Evolutionary conservation across 1,284 basidiomycete genomes (phyloP), one percentile per base, ranked within the genome.

Genomic region (Tilletia caries): DNA sequence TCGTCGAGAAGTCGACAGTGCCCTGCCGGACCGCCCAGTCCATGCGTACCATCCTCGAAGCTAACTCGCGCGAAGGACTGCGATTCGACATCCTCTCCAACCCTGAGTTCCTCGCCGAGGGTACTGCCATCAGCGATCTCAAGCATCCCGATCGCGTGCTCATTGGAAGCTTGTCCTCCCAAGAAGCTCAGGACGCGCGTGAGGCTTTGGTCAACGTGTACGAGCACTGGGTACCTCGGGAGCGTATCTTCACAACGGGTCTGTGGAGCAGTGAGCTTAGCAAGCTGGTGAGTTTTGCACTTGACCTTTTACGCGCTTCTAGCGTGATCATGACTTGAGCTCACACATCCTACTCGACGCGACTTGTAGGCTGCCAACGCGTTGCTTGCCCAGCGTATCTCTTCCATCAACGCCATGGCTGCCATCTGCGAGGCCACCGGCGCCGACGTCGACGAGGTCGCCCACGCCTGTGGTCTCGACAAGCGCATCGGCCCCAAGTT

Each of bases 351-450:
- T n/a, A n/a, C n/a, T n/a, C n/a, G n/a, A n/a, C n/a, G n/a, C 32
- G 20, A 10, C 52, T 32, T n/a, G 25, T 41, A 74, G 84, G 95
- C 96, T 6, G 96, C 96, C 73, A 98, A 99, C 85, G 95, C 95
- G 65, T 93, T 98, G 90, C 90, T 99, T 70, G 96, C 95, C 10
- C 84, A 86, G 85, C 92, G 96, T 75, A 98, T 99, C 85, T 98
- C 95, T 10, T 96, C 93, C 68, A 88, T 98, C 87, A 99, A 98
- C 84, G 93, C 95, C 15, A 90, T 99, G 52, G 95, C 94, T 29
- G 96, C 96, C 67, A 97, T 99, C 83, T 98, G 96, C 84, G 96
- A 98, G 85, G 94, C 93, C n/a, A 99, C 96, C 5, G 96, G 95
- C 66, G 96, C 96, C 70, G 95, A 95, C 87, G 93, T 99, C 70